Conservation (phyloP, 805 yeast species). For the Zygotorulaspora chibaensis region DNA sequence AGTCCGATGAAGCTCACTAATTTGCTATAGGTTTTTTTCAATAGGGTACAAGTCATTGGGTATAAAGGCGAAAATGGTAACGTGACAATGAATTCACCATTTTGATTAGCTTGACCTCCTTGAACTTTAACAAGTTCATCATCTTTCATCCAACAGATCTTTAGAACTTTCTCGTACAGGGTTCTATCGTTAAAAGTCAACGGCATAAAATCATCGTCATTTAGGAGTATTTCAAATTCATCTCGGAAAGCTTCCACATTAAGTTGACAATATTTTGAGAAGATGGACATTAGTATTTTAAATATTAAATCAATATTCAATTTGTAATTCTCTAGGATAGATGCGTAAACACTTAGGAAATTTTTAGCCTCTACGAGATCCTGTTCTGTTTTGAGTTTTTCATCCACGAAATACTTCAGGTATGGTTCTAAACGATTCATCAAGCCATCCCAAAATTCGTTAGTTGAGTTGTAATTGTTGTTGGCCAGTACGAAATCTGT, state of each 20-base stretch:
- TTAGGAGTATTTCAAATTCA: conserved; percentile 59
- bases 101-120: conserved; percentile 6
- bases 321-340: conserved; percentile 70
- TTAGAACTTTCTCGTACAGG: conserved; percentile 59
- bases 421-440: conserved; percentile 56
- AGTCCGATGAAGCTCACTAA: conserved; percentile 62
- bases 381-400: conserved; percentile 39
- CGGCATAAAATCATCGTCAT: conserved; percentile 87
- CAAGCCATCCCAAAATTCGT: conserved; percentile 74
- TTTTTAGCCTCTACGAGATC: conserved; percentile 54
- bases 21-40: conserved; percentile 60
- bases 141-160: conserved; percentile 65
- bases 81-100: conserved; percentile 50
- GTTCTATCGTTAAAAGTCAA: conserved; percentile 57
- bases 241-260: conserved; percentile 51
- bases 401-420: conserved; percentile 44
- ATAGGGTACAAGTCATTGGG: conserved; percentile 77
- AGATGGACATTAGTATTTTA: conserved; percentile 53
- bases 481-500: conserved; percentile 63
- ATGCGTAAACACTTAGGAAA: conserved; percentile 63
- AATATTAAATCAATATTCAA: conserved; percentile 58
- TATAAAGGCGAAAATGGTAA: conserved; percentile 87
- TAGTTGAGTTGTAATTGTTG: conserved; percentile 48
- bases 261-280: conserved; percentile 56
- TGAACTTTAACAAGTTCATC: conserved; percentile 33